Conservation (phyloP, 306 rosid genomes). For the Coriaria nepalensis region DNA sequence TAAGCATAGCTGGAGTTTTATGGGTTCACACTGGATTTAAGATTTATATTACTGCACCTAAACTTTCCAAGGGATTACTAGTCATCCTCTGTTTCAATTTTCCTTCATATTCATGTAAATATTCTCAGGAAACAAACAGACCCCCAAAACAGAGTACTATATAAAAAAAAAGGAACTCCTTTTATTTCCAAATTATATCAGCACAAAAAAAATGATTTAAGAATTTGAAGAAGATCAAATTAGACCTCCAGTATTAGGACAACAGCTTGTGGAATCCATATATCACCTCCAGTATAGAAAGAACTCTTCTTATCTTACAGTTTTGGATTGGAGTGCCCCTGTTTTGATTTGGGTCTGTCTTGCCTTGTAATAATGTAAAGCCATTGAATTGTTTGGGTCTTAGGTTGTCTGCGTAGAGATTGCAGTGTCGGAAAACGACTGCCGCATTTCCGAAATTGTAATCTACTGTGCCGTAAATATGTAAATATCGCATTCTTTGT, state of each 20-base stretch:
- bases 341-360: slow-evolving; percentile 8
- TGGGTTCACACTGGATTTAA: no score
- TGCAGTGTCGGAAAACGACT: slow-evolving; percentile 10
- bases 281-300: background rate
- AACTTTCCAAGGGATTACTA: no score
- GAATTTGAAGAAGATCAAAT: background rate
- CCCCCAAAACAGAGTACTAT: no score
- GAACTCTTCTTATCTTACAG: slow-evolving; percentile 7
- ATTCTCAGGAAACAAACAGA: no score
- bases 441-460: slow-evolving; percentile 9
- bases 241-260: background rate
- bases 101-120: no score
- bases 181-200: no score
- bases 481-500: slow-evolving; percentile 9
- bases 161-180: no score
- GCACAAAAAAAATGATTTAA: no score
- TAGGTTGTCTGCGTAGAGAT: background rate
- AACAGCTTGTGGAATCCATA: slow-evolving; percentile 1
- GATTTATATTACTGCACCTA: no score
- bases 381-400: slow-evolving; percentile 5
- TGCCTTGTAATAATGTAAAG: slow-evolving; percentile 9
- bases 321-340: slow-evolving; percentile 10
- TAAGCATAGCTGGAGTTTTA: no score
- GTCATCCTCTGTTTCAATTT: no score
- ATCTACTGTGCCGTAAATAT: slow-evolving; percentile 11